A percentile compares a stretch with the other conserved stretches of the same genome.
Evolutionary conservation across 2,329 filamentous ascomycete species (phyloP).

Genomic region (Mycosphaerella sp.): DNA sequence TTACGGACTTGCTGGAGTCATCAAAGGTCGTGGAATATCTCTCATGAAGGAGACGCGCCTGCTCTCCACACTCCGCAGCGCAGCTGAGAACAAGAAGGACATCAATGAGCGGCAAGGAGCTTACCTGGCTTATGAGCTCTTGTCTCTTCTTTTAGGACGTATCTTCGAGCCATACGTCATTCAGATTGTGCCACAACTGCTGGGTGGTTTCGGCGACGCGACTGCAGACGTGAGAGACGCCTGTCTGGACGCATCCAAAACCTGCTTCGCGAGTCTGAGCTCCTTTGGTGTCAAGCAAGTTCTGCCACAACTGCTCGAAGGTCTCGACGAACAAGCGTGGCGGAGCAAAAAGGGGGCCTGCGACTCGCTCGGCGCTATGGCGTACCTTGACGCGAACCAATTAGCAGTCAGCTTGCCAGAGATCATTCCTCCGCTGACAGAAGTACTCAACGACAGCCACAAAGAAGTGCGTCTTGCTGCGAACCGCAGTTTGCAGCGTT

Average conservation of each 20-base stretch:
- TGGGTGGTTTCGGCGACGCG: constrained; percentile 81
- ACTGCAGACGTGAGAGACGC: constrained; percentile 87
- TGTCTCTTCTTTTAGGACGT: constrained; percentile 78
- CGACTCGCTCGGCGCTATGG: constrained; percentile 95
- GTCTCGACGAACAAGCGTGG: constrained; percentile 93
- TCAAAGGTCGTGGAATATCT: constrained; percentile 78
- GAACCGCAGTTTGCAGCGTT: constrained; percentile 93
- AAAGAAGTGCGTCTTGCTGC: constrained; percentile 91
- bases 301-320: constrained; percentile 81
- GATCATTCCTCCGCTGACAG: constrained; percentile 92
- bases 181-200: constrained; percentile 83
- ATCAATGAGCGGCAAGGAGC: constrained; percentile 80
- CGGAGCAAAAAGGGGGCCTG: constrained; percentile 97
- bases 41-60: constrained; percentile 80
- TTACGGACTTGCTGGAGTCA: constrained; percentile 86
- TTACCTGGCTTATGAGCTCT: constrained; percentile 81
- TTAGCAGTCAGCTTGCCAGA: constrained; percentile 86
- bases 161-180: constrained; percentile 96
- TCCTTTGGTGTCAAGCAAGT: constrained; percentile 96
- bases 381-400: constrained; percentile 93
- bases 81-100: constrained; percentile 94
- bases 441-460: constrained; percentile 93
- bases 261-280: constrained; percentile 86
- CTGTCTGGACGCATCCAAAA: constrained; percentile 86
- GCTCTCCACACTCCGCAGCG: constrained; percentile 70